These are phyloP conservation scores for Mycena capillaripes DNA, from an alignment of 768 basidiomycete genomes.

Conservation along the genomic window DNA sequence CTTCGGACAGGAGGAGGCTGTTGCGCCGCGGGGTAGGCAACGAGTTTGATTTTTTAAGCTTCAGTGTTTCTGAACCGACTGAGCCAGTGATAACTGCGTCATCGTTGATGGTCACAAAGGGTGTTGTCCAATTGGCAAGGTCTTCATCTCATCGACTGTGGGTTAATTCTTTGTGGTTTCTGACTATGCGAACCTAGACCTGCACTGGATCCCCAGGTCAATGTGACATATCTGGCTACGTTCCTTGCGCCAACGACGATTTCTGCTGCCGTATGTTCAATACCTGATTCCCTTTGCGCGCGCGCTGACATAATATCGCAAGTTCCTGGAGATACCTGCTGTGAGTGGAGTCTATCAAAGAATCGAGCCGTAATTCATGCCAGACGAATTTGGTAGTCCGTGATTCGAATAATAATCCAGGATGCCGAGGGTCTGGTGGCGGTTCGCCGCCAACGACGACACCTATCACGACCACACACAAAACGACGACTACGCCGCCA, in stretches of 20 bases:
- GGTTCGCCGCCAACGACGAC: background rate
- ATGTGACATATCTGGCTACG: constrained; percentile 2
- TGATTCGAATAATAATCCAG: background rate
- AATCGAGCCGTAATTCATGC: too few relatives aligned
- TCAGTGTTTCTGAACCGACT: background rate
- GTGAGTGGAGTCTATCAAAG: background rate
- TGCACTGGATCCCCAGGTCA: background rate
- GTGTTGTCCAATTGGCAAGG: constrained; percentile 1
- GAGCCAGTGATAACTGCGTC: background rate
- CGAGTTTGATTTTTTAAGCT: too few relatives aligned
- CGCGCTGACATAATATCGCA: background rate
- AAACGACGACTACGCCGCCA: background rate
- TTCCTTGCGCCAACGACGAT: constrained; percentile 12
- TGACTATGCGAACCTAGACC: too few relatives aligned
- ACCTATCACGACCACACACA: background rate
- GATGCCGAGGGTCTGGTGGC: background rate
- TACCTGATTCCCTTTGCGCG: background rate
- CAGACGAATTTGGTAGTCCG: background rate
- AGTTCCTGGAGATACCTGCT: constrained; percentile 15
- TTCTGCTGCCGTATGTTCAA: constrained; percentile 16
- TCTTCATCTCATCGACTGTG: background rate
- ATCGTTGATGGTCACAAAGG: constrained; percentile 6
- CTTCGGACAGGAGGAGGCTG: constrained; percentile 12
- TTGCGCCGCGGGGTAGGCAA: background rate
- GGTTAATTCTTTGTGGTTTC: too few relatives aligned